Evolutionary conservation across 1,284 basidiomycete species (phyloP).

Genomic region (Cryptococcus jaspeensis): DNA sequence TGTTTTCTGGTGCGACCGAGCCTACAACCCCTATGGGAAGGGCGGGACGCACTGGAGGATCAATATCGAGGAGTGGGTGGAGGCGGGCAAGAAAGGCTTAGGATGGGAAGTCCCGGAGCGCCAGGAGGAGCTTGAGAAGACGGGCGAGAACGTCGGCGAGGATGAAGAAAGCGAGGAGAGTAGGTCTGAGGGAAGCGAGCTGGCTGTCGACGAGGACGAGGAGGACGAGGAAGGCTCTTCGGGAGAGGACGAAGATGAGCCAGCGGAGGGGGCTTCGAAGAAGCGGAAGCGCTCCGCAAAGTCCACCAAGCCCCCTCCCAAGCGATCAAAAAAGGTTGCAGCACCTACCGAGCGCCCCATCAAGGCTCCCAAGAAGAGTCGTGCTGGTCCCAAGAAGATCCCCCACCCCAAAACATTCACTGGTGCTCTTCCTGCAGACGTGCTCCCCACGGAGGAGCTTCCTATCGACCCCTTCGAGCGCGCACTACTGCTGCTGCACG

Average conservation of each 20-base stretch:
- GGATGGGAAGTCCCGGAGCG: constrained; percentile 30
- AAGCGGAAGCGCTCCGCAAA: constrained; percentile 11
- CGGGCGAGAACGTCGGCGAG: constrained; percentile 14
- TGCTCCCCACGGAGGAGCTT: constrained; percentile 49
- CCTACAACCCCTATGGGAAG: constrained; percentile 48
- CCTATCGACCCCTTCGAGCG: constrained; percentile 75
- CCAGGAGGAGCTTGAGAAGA: constrained; percentile 1
- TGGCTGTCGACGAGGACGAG: constrained; percentile 12
- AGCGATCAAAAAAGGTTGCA: constrained; percentile 2
- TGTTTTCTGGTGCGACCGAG: constrained; percentile 47
- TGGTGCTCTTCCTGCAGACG: constrained; percentile 28
- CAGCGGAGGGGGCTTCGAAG: not conserved
- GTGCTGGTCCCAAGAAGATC: constrained; percentile 10
- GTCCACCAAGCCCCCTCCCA: constrained; percentile 3
- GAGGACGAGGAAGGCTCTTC: constrained; percentile 15
- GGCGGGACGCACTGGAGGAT: constrained; percentile 45
- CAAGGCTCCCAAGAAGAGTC: constrained; percentile 3
- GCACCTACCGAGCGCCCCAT: constrained; percentile 2
- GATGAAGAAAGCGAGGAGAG: constrained; percentile 11
- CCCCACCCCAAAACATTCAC: constrained; percentile 40
- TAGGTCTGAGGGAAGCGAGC: not conserved
- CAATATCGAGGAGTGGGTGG: constrained; percentile 45
- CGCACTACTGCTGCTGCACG: constrained; percentile 85
- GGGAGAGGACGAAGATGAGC: constrained; percentile 19
- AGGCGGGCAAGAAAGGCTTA: constrained; percentile 29